phyloP scores from a whole-genome alignment of 2,329 filamentous ascomycete genomes.

The Penicillium sp. region DNA sequence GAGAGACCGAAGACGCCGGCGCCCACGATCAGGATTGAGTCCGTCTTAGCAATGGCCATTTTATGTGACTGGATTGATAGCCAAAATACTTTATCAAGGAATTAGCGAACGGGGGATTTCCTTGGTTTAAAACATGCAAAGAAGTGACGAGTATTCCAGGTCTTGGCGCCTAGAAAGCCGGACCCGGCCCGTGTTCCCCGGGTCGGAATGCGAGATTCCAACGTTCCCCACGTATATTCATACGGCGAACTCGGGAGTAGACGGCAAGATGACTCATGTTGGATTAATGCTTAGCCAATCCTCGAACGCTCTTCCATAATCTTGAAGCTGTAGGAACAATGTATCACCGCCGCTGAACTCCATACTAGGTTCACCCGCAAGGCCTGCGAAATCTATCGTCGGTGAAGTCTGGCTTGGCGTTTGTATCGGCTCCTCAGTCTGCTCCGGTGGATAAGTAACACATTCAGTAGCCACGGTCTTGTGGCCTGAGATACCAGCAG shows the following conservation, averaged over 20 bases:
- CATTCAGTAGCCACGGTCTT: constrained; percentile 38
- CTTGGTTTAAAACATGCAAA: neutral
- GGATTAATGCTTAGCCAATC: constrained; percentile 34
- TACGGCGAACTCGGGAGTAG: too few species aligned
- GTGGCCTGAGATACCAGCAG: constrained; percentile 41
- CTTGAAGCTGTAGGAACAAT: constrained; percentile 36
- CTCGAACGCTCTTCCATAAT: constrained; percentile 39
- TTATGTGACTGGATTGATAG: constrained; percentile 5
- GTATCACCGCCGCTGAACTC: constrained; percentile 21
- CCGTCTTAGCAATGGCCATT: constrained; percentile 23
- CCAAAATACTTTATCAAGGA: neutral
- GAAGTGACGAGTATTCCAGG: constrained; percentile 4
- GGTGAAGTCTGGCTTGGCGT: constrained; percentile 7
- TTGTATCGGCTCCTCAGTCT: constrained; percentile 13
- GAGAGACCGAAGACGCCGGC: constrained; percentile 19
- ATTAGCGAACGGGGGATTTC: neutral
- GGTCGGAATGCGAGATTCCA: neutral
- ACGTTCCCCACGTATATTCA: neutral
- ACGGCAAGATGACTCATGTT: neutral
- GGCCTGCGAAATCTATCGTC: constrained; percentile 6
- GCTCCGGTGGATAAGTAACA: constrained; percentile 38
- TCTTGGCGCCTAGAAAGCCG: constrained; percentile 19
- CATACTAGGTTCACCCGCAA: constrained; percentile 6
- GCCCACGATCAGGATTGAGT: constrained; percentile 58
- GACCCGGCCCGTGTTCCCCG: constrained; percentile 20